A percentile compares a stretch with the other conserved stretches of the same genome.
phyloP scores from a whole-genome alignment of 352 stramenopile genomes.

The Blastocystis sp. region DNA sequence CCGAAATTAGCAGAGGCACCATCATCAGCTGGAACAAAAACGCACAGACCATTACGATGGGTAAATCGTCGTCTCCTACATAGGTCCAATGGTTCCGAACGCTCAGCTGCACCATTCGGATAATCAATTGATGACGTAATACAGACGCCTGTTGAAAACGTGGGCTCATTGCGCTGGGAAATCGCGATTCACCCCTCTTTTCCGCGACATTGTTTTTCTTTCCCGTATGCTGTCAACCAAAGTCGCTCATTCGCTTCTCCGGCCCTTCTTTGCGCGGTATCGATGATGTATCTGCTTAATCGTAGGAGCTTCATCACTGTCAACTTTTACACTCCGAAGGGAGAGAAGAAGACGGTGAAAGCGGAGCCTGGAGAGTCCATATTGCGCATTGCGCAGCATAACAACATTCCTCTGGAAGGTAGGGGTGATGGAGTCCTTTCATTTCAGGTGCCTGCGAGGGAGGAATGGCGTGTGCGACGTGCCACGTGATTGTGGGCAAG shows the following conservation, averaged over 20 bases:
- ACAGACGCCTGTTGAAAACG: neutral
- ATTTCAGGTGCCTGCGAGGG: constrained; percentile 48
- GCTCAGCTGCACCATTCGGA: neutral
- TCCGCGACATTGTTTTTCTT: no score
- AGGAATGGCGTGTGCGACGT: constrained; percentile 50
- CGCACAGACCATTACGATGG: neutral
- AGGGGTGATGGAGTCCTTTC: neutral
- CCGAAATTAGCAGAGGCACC: neutral
- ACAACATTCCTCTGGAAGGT: constrained; percentile 47
- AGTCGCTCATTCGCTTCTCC: neutral
- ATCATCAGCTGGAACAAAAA: neutral
- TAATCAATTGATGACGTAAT: neutral
- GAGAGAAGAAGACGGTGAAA: constrained; percentile 33
- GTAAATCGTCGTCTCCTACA: constrained; percentile 18
- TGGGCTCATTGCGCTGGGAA: neutral
- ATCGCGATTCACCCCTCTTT: neutral
- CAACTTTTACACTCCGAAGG: constrained; percentile 41
- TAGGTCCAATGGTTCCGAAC: neutral
- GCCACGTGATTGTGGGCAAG: constrained; percentile 52
- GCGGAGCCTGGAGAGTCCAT: constrained; percentile 40
- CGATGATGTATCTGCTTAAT: neutral
- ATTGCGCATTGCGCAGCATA: constrained; percentile 29
- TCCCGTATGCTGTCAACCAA: neutral
- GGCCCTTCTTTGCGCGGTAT: neutral
- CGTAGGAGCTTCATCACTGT: constrained; percentile 20